Evolutionary conservation across 441 rosid species (phyloP).

Genomic region (Manihot esculenta): DNA sequence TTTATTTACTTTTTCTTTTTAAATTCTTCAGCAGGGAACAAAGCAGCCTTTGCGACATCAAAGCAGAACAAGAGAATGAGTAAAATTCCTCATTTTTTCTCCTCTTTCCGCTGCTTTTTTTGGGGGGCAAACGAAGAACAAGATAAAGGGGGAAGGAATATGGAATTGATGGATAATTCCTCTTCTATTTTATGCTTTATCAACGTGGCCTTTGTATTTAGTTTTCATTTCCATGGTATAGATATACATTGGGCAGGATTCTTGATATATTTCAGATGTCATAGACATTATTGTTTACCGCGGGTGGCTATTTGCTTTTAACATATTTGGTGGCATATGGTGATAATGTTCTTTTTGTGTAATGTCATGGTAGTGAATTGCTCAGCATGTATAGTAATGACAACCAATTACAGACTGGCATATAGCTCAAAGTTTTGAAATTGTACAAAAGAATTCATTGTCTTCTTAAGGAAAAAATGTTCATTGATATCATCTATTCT

Average conservation of each 20-base stretch:
- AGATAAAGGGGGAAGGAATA: background rate
- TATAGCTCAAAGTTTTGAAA: background rate
- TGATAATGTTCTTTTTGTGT: background rate
- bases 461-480: background rate
- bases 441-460: background rate
- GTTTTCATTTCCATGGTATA: background rate
- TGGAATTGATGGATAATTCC: background rate
- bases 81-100: conserved; percentile 8
- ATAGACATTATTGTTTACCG: background rate
- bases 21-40: conserved; percentile 11
- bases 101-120: background rate
- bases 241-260: background rate
- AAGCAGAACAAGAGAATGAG: conserved; percentile 20
- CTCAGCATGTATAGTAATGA: background rate
- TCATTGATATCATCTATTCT: background rate
- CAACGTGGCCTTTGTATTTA: background rate
- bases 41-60: conserved; percentile 12
- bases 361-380: background rate
- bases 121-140: background rate
- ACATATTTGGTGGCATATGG: background rate
- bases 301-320: background rate
- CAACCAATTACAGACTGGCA: background rate
- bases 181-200: background rate
- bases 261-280: background rate
- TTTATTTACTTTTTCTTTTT: background rate